Evolutionary conservation across 345 rosid species (phyloP).

Genomic region (Microcos paniculata): DNA sequence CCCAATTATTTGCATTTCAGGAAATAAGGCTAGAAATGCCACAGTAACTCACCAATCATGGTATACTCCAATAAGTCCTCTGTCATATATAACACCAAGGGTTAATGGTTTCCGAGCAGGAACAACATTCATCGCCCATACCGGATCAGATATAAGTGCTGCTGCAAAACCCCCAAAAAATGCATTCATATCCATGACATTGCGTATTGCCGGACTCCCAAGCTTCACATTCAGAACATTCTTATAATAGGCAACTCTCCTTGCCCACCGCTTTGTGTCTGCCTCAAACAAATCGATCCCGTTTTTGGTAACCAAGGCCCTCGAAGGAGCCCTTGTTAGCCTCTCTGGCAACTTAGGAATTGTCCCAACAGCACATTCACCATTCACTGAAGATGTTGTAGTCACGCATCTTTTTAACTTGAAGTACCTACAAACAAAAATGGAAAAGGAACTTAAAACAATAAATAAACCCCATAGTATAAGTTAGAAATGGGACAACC

Average conservation of each 20-base stretch:
- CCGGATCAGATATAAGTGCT: slow-evolving; percentile 70
- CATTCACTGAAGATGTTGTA: slow-evolving; percentile 53
- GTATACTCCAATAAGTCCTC: slow-evolving; percentile 88
- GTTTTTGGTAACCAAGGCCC: slow-evolving; percentile 64
- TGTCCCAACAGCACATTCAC: slow-evolving; percentile 63
- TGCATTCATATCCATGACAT: slow-evolving; percentile 95
- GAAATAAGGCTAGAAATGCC: neutral
- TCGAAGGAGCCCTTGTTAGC: slow-evolving; percentile 63
- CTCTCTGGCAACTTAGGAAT: slow-evolving; percentile 85
- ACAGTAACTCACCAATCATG: slow-evolving; percentile 68
- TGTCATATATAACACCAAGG: slow-evolving; percentile 72
- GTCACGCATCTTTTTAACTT: slow-evolving; percentile 74
- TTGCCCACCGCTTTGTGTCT: slow-evolving; percentile 81
- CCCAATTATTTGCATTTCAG: neutral
- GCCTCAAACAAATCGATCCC: slow-evolving; percentile 85
- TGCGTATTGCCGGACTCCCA: slow-evolving; percentile 72
- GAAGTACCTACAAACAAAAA: slow-evolving; percentile 61
- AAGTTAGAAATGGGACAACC: neutral
- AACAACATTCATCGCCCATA: slow-evolving; percentile 96
- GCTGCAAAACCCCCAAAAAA: slow-evolving; percentile 96
- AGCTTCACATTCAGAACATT: slow-evolving; percentile 57
- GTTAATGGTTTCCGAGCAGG: slow-evolving; percentile 82
- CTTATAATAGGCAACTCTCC: slow-evolving; percentile 86
- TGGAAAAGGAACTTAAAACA: slow-evolving; percentile 6
- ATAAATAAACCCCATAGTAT: neutral